phyloP scores from a whole-genome alignment of 768 basidiomycete species.

The Agaricus sinodeliciosus region DNA sequence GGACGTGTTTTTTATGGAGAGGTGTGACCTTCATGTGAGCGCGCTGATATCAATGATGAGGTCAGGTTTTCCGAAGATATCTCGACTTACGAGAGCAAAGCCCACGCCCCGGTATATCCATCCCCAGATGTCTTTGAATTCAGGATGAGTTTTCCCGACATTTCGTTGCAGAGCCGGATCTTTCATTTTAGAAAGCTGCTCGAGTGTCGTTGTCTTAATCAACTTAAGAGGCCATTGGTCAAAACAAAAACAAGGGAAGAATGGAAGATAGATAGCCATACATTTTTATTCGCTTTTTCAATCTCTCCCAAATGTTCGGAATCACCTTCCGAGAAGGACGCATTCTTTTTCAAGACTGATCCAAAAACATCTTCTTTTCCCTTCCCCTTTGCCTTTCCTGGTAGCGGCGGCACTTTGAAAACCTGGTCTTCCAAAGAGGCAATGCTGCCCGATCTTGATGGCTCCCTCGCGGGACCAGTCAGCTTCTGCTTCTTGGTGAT shows the following conservation, averaged over 20 bases:
- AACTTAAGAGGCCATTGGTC: slow-evolving; percentile 22
- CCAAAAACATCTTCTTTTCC: slow-evolving; percentile 33
- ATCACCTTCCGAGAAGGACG: slow-evolving; percentile 7
- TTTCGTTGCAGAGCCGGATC: slow-evolving; percentile 24
- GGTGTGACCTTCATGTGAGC: slow-evolving; percentile 30
- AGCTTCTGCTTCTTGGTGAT: slow-evolving; percentile 29
- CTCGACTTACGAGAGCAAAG: slow-evolving; percentile 42
- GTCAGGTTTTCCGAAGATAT: not conserved
- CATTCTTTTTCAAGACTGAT: slow-evolving; percentile 16
- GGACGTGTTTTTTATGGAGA: slow-evolving; percentile 28
- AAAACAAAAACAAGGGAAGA: not conserved
- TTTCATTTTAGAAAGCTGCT: slow-evolving; percentile 31
- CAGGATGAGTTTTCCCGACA: slow-evolving; percentile 39
- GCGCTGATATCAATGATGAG: slow-evolving; percentile 25
- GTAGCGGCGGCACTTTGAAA: slow-evolving; percentile 48
- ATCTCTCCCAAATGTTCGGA: slow-evolving; percentile 25
- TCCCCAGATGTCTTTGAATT: slow-evolving; percentile 45
- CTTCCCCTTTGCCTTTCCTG: slow-evolving; percentile 26
- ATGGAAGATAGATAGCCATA: slow-evolving; percentile 22
- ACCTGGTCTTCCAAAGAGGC: slow-evolving; percentile 20
- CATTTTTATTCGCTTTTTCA: slow-evolving; percentile 59
- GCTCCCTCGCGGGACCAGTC: slow-evolving; percentile 24
- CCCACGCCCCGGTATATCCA: slow-evolving; percentile 40
- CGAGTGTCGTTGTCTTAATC: slow-evolving; percentile 37
- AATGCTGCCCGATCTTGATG: slow-evolving; percentile 20